These are phyloP conservation scores for Cryptococcus hybrid DNA, from an alignment of 1,284 basidiomycete species.

Conservation along the genomic window DNA sequence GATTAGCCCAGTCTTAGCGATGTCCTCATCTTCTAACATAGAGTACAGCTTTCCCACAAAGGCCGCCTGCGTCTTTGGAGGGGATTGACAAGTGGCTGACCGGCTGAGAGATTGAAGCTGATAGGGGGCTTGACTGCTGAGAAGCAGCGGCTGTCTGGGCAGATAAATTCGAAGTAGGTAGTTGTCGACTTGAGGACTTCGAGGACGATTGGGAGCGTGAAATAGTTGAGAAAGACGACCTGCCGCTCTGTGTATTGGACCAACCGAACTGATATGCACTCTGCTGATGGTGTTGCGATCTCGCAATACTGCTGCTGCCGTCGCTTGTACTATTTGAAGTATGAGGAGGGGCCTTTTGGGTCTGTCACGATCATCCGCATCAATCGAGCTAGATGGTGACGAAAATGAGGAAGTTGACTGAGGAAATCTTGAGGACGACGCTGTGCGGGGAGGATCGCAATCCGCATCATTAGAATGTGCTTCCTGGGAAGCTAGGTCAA, in stretches of 20 bases:
- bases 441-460: conserved; percentile 10
- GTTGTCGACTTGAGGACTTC: not conserved
- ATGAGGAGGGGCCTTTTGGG: not conserved
- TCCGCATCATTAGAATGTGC: conserved; percentile 2
- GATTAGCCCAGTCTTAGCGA: conserved; percentile 42
- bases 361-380: conserved; percentile 2
- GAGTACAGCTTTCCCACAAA: conserved; percentile 51
- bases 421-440: conserved; percentile 11
- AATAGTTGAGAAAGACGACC: not conserved
- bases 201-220: conserved; percentile 1
- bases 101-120: conserved; percentile 26
- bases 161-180: conserved; percentile 1
- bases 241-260: not conserved
- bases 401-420: conserved; percentile 10
- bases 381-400: conserved; percentile 8
- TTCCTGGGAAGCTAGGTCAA: not conserved
- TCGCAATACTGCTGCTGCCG: not conserved
- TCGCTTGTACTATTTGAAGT: not conserved
- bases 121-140: conserved; percentile 22
- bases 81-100: conserved; percentile 37
- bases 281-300: conserved; percentile 1
- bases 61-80: conserved; percentile 46
- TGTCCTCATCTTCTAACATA: conserved; percentile 50
- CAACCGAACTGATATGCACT: conserved; percentile 6
- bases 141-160: conserved; percentile 5